Percentiles rank a stretch among this genome's conserved stretches.
These are phyloP conservation scores for Phytophthora idaei DNA, from an alignment of 352 stramenopile genomes.

Conservation along the genomic window DNA sequence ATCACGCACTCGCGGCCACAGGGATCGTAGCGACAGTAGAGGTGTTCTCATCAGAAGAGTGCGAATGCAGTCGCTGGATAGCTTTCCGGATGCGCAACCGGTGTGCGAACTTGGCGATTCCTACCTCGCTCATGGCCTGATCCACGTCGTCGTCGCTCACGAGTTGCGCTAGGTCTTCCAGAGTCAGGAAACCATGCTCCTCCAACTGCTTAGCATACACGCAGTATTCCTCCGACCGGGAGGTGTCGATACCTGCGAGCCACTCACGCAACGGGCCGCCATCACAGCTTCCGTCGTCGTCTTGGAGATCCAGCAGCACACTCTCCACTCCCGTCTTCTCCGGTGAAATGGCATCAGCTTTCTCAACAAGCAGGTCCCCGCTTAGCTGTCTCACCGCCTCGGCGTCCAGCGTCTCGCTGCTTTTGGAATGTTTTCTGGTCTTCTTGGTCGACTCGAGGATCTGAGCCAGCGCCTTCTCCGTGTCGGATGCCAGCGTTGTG, in stretches of 20 bases:
- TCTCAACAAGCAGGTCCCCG: slow-evolving; percentile 51
- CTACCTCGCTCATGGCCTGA: slow-evolving; percentile 75
- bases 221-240: slow-evolving; percentile 55
- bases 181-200: slow-evolving; percentile 63
- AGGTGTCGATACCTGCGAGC: slow-evolving; percentile 58
- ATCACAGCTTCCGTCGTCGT: slow-evolving; percentile 34
- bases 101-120: slow-evolving; percentile 80
- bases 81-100: slow-evolving; percentile 71
- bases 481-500: slow-evolving; percentile 49
- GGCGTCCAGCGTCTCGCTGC: slow-evolving; percentile 35
- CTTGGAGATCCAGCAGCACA: slow-evolving; percentile 35
- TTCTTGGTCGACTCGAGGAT: slow-evolving; percentile 42
- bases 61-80: slow-evolving; percentile 56
- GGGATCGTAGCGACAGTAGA: slow-evolving; percentile 28
- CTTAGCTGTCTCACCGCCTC: slow-evolving; percentile 58
- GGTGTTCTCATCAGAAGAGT: slow-evolving; percentile 18
- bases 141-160: slow-evolving; percentile 71
- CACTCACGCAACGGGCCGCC: slow-evolving; percentile 46
- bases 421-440: slow-evolving; percentile 26
- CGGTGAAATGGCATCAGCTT: slow-evolving; percentile 32
- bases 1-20: slow-evolving; percentile 43
- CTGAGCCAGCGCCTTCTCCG: slow-evolving; percentile 55
- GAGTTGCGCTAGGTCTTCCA: slow-evolving; percentile 64
- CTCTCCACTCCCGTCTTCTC: slow-evolving; percentile 45
- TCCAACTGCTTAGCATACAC: slow-evolving; percentile 67